A percentile compares a stretch with the other conserved stretches of the same genome.
Conservation (phyloP, 2,329 filamentous ascomycete species). For the Fusarium falciforme region DNA sequence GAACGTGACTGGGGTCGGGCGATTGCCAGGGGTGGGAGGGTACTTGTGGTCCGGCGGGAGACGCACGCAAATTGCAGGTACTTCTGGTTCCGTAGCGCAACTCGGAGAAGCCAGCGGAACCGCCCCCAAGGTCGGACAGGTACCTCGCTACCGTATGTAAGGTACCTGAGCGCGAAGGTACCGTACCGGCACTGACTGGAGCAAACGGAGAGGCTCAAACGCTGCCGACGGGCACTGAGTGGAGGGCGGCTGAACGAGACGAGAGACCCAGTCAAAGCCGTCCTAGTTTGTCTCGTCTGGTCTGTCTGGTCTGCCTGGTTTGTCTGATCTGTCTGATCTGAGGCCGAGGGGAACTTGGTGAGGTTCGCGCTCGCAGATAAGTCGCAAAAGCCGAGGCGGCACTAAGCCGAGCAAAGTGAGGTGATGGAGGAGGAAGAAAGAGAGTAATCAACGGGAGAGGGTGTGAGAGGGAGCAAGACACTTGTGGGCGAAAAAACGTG, state of each 20-base stretch:
- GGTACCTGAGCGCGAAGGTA: conserved; percentile 24
- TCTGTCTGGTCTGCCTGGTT: background rate
- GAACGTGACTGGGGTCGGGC: conserved; percentile 31
- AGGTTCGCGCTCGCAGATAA: background rate
- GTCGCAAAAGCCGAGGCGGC: conserved; percentile 5
- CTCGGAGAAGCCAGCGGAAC: conserved; percentile 18
- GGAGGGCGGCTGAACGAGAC: conserved; percentile 20
- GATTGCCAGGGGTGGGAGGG: conserved; percentile 35
- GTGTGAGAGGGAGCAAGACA: conserved; percentile 34
- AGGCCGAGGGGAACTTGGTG: background rate
- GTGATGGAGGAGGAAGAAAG: conserved; percentile 10
- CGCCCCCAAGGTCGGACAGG: conserved; percentile 15
- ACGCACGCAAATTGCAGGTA: conserved; percentile 20
- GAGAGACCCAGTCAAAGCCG: conserved; percentile 15
- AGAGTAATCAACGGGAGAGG: conserved; percentile 1
- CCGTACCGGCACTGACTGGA: conserved; percentile 9
- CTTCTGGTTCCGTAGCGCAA: background rate
- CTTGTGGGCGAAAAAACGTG: conserved; percentile 37
- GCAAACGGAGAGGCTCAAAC: conserved; percentile 29
- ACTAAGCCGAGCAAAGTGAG: conserved; percentile 23
- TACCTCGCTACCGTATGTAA: conserved; percentile 32
- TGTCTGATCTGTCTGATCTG: background rate
- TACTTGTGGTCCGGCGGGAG: conserved; percentile 24
- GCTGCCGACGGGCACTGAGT: conserved; percentile 25
- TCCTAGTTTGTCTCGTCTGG: background rate